Evolutionary conservation across 2,329 filamentous ascomycete genomes (phyloP).

Genomic region (Colletotrichum sp.): DNA sequence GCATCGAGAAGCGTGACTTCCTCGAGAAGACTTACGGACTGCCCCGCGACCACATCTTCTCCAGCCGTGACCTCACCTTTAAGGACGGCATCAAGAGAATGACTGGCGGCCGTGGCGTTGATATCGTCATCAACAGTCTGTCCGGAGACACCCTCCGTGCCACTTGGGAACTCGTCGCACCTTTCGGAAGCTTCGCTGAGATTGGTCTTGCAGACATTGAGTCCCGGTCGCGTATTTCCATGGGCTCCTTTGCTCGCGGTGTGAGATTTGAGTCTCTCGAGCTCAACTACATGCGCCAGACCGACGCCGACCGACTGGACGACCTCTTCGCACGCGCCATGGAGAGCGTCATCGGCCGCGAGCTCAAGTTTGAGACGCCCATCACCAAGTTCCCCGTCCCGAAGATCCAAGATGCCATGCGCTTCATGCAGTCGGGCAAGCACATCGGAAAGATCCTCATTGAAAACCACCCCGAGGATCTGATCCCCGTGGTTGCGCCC

Average conservation of each 20-base stretch:
- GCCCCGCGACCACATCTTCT: constrained; percentile 29
- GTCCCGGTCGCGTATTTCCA: constrained; percentile 47
- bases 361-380: constrained; percentile 28
- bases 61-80: constrained; percentile 32
- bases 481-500: not conserved
- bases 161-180: constrained; percentile 47
- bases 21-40: constrained; percentile 30
- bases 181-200: constrained; percentile 50
- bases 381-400: constrained; percentile 27
- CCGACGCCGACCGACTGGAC: constrained; percentile 44
- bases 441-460: constrained; percentile 43
- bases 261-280: constrained; percentile 6
- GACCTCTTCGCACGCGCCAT: constrained; percentile 24
- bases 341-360: constrained; percentile 17
- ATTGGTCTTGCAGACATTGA: constrained; percentile 44
- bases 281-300: constrained; percentile 48
- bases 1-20: constrained; percentile 31
- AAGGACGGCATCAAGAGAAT: constrained; percentile 27
- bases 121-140: constrained; percentile 45
- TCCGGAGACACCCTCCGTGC: constrained; percentile 44
- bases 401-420: constrained; percentile 35
- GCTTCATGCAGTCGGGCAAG: constrained; percentile 37
- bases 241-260: constrained; percentile 40
- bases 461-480: not conserved
- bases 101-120: constrained; percentile 34